phyloP scores from a whole-genome alignment of 164 flowering plant genomes.

The Cinnamomum chago region DNA sequence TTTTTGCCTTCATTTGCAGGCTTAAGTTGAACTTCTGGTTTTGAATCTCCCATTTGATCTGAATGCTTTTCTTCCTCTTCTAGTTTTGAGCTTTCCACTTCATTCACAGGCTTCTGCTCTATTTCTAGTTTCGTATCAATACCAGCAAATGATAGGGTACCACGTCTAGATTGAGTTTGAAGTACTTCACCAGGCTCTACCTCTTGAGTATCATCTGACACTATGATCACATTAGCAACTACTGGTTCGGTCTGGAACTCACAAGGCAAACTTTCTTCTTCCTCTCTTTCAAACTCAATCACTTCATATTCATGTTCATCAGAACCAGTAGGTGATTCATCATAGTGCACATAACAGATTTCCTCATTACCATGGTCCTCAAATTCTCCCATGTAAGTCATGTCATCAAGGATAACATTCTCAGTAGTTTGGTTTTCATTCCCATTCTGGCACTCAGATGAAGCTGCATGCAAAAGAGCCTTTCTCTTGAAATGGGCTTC shows the following conservation, averaged over 20 bases:
- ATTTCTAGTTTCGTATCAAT: slow-evolving; percentile 22
- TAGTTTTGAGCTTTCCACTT: slow-evolving; percentile 8
- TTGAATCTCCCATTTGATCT: slow-evolving; percentile 11
- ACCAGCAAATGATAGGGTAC: neutral
- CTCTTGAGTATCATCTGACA: slow-evolving; percentile 8
- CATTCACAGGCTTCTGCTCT: slow-evolving; percentile 14
- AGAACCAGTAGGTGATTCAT: slow-evolving; percentile 34
- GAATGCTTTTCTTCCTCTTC: neutral
- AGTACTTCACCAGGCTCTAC: slow-evolving; percentile 17
- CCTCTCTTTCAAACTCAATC: slow-evolving; percentile 26
- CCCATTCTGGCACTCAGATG: slow-evolving; percentile 34
- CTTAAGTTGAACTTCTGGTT: slow-evolving; percentile 15
- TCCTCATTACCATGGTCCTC: slow-evolving; percentile 24
- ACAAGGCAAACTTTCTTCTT: slow-evolving; percentile 16
- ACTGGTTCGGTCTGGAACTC: slow-evolving; percentile 23
- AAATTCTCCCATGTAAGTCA: slow-evolving; percentile 25
- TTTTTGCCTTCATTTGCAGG: slow-evolving; percentile 2
- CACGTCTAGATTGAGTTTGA: slow-evolving; percentile 19
- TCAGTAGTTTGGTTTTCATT: slow-evolving; percentile 27
- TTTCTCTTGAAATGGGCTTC: slow-evolving; percentile 83
- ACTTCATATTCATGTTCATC: slow-evolving; percentile 30
- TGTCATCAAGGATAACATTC: slow-evolving; percentile 23
- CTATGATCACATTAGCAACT: neutral
- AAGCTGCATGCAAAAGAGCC: slow-evolving; percentile 40
- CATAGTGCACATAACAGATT: slow-evolving; percentile 19